A percentile compares a stretch with the other conserved stretches of the same genome.
These are phyloP conservation scores for Fusarium hostae DNA, from an alignment of 2,329 filamentous ascomycete species.

Conservation along the genomic window DNA sequence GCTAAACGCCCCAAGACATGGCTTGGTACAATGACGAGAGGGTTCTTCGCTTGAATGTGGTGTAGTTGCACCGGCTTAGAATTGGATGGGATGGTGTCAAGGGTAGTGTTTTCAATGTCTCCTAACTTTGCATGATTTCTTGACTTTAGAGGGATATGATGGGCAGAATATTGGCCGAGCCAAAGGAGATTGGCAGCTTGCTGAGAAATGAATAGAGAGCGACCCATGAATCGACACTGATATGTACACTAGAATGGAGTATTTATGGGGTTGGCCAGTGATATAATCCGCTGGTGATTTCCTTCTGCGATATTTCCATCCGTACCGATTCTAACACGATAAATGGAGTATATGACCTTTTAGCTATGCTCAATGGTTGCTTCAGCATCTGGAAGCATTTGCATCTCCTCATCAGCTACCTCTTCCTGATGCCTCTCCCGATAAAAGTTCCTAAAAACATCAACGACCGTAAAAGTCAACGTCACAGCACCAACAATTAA, in stretches of 20 bases:
- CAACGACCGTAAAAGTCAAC: neutral
- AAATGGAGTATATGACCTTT: neutral
- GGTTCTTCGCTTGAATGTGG: neutral
- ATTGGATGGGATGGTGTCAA: no score
- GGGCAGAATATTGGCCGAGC: neutral
- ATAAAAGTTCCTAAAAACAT: neutral
- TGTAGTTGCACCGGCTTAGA: neutral
- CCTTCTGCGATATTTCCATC: no score
- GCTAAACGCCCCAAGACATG: neutral
- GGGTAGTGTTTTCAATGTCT: neutral
- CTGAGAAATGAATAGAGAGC: no score
- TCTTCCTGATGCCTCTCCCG: neutral
- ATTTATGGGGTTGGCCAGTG: neutral
- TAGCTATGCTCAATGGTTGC: neutral
- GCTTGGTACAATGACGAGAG: neutral
- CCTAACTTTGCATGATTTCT: neutral
- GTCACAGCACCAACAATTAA: constrained; percentile 13
- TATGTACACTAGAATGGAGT: no score
- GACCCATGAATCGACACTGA: neutral
- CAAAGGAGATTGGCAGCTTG: no score
- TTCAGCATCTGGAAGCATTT: neutral
- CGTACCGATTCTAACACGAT: no score
- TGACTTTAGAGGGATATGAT: neutral
- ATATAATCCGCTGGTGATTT: neutral
- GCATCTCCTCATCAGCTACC: neutral